Evolutionary conservation across 2,329 filamentous ascomycete species (phyloP), one percentile per base, ranked within the genome.

Genomic region (Phialocephala sp.): DNA sequence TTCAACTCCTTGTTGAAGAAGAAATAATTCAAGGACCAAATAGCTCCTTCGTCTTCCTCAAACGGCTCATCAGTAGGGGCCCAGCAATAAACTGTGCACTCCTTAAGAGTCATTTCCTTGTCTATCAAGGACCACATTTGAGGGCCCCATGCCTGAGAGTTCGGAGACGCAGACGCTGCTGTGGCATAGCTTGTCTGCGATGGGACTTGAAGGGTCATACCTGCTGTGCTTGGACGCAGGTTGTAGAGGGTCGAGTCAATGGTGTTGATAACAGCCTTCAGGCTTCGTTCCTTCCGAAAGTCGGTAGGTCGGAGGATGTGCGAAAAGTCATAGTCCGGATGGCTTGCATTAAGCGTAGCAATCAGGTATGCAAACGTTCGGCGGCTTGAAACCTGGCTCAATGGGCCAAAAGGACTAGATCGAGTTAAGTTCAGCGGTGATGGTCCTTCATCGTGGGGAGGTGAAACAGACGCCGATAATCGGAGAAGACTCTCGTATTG

Each of bases 311-410:
- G 89, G 65, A 98, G 83, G 39, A 95, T 90, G 75, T 97, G 91
- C 1, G 93, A 97, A 80, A 99, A 99, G 79, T 99, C 95, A 78
- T 99, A 98, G 79, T 99, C 92, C 1, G 92, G 89, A 79, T 99
- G 94, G 65, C 92, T 97, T 5, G 95, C 95, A 76, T 99, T 99
- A 41, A 99, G 83, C 0, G 94, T 98, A 43, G 95, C 95, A 72
- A 99, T 98, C 60, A 99, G 82, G 78, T 98, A 98, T 54, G 95
- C 94, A 79, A 97, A 98, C 0, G 92, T 97, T 71, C 94, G 89
- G 43, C 95, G 91, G 75, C 93, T 95, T 56, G 92, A 92, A 59
- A 93, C 88, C 74, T 97, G 91, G 67, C 91, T 94, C 65, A 99
- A 85, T 18, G 92, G 91, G 20, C 95, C 95, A 75, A 99, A 99